phyloP scores from a whole-genome alignment of 805 yeast species.

The Zygotorulaspora sp. region DNA sequence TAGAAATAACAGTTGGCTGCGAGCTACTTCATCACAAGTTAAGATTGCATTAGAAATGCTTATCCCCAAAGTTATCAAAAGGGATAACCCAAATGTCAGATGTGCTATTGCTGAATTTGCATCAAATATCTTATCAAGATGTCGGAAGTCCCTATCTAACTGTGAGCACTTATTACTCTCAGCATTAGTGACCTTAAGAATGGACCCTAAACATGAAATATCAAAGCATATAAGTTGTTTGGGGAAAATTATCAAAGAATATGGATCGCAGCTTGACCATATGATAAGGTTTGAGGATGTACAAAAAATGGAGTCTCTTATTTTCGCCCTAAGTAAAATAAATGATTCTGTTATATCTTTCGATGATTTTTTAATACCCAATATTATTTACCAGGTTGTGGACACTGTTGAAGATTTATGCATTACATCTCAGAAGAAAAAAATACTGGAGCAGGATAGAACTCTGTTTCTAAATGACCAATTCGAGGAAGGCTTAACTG shows the following conservation, averaged over 20 bases:
- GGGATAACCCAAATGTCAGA: slow-evolving; percentile 22
- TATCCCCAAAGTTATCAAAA: slow-evolving; percentile 23
- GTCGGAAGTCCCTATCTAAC: slow-evolving; percentile 17
- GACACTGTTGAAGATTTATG: slow-evolving; percentile 1
- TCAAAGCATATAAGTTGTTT: slow-evolving; percentile 5
- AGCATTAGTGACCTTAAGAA: slow-evolving; percentile 13
- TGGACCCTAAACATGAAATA: slow-evolving; percentile 14
- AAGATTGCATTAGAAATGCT: slow-evolving; percentile 42
- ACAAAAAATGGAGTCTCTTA: slow-evolving; percentile 9
- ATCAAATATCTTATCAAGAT: slow-evolving; percentile 13
- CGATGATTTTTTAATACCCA: slow-evolving; percentile 8
- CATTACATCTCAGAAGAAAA: slow-evolving; percentile 4
- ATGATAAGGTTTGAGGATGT: slow-evolving; percentile 17
- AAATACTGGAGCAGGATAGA: slow-evolving; percentile 21
- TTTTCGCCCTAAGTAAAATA: slow-evolving; percentile 13
- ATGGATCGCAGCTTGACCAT: slow-evolving; percentile 7
- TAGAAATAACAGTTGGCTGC: slow-evolving; percentile 52
- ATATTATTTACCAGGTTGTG: slow-evolving; percentile 6
- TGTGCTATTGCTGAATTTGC: slow-evolving; percentile 15
- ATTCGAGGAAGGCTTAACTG: slow-evolving; percentile 3
- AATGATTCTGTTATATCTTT: neutral
- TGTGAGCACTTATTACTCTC: slow-evolving; percentile 21
- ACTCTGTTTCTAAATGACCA: slow-evolving; percentile 17
- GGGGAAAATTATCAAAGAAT: slow-evolving; percentile 7
- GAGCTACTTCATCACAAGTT: slow-evolving; percentile 48